Evolutionary conservation across 1,284 basidiomycete species (phyloP).

Genomic region (Boletus albobrunnescens): DNA sequence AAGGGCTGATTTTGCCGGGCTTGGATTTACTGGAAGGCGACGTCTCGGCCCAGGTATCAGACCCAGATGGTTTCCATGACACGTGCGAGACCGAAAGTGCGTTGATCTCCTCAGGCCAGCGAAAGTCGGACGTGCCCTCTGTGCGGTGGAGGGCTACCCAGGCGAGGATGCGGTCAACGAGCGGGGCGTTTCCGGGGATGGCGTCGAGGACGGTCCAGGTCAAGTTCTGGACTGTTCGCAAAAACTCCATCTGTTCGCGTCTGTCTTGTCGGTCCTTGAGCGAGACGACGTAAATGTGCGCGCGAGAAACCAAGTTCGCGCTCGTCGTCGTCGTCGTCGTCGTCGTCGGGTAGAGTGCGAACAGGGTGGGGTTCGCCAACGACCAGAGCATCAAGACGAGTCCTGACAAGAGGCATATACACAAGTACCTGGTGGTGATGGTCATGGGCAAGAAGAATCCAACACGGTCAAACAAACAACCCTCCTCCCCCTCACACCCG

Average conservation of each 20-base stretch:
- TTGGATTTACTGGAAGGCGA: not conserved
- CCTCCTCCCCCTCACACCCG: too few relatives aligned
- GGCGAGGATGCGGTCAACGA: conserved; percentile 40
- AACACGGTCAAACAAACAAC: not conserved
- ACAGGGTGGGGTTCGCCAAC: conserved; percentile 9
- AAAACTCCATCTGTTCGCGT: conserved; percentile 24
- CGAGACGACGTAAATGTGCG: conserved; percentile 55
- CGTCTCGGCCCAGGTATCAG: conserved; percentile 33
- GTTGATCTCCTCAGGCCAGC: conserved; percentile 46
- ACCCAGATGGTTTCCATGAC: conserved; percentile 32
- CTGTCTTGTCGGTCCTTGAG: conserved; percentile 22
- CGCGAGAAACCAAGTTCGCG: conserved; percentile 17
- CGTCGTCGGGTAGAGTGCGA: conserved; percentile 11
- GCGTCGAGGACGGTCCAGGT: conserved; percentile 56
- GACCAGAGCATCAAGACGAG: conserved; percentile 28
- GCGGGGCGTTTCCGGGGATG: conserved; percentile 33
- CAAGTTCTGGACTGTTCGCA: conserved; percentile 30
- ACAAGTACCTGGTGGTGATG: conserved; percentile 26
- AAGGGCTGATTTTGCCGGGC: not conserved
- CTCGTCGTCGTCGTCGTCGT: not conserved
- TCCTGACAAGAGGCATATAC: conserved; percentile 25
- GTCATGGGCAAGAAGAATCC: too few relatives aligned
- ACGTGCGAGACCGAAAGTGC: conserved; percentile 24
- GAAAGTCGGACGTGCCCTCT: conserved; percentile 29
- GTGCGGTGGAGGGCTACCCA: conserved; percentile 39